A percentile compares a stretch with the other conserved stretches of the same genome.
These are phyloP conservation scores for Volutella citrinella DNA, from an alignment of 2,329 filamentous ascomycete species.

Conservation along the genomic window DNA sequence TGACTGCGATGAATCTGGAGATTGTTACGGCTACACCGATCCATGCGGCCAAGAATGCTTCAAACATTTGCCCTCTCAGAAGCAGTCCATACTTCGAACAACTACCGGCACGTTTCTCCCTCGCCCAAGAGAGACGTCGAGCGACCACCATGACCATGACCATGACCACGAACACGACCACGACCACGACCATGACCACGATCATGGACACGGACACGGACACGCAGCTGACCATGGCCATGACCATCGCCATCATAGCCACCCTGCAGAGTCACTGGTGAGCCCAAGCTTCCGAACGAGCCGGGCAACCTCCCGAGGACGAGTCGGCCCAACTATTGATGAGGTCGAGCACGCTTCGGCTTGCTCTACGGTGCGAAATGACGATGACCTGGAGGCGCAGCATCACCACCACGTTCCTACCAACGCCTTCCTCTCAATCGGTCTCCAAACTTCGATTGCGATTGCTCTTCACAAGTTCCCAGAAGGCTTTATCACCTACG, in stretches of 20 bases:
- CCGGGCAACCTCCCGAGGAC: slow-evolving; percentile 37
- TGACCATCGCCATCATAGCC: slow-evolving; percentile 20
- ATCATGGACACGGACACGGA: slow-evolving; percentile 22
- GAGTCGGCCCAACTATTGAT: slow-evolving; percentile 11
- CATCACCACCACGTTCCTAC: slow-evolving; percentile 95
- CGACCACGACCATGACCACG: slow-evolving; percentile 10
- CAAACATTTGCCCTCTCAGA: slow-evolving; percentile 50
- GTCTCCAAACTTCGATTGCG: slow-evolving; percentile 92
- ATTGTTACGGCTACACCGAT: slow-evolving; percentile 63
- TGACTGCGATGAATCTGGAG: slow-evolving; percentile 59
- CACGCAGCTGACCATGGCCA: slow-evolving; percentile 14
- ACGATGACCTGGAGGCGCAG: slow-evolving; percentile 47
- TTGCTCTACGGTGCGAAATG: slow-evolving; percentile 29
- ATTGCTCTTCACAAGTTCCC: slow-evolving; percentile 97
- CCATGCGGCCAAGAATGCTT: slow-evolving; percentile 65
- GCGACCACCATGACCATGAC: slow-evolving; percentile 26
- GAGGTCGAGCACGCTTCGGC: too few species aligned
- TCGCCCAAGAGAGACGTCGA: slow-evolving; percentile 23
- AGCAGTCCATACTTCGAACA: slow-evolving; percentile 39
- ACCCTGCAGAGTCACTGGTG: slow-evolving; percentile 22
- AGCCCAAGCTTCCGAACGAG: slow-evolving; percentile 35
- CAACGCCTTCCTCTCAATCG: slow-evolving; percentile 90
- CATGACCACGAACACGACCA: slow-evolving; percentile 18
- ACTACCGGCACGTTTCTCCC: slow-evolving; percentile 35
- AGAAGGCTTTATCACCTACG: slow-evolving; percentile 84